A percentile compares a stretch with the other conserved stretches of the same genome.
phyloP scores from a whole-genome alignment of 768 basidiomycete species.

The Favolaschia claudopus region DNA sequence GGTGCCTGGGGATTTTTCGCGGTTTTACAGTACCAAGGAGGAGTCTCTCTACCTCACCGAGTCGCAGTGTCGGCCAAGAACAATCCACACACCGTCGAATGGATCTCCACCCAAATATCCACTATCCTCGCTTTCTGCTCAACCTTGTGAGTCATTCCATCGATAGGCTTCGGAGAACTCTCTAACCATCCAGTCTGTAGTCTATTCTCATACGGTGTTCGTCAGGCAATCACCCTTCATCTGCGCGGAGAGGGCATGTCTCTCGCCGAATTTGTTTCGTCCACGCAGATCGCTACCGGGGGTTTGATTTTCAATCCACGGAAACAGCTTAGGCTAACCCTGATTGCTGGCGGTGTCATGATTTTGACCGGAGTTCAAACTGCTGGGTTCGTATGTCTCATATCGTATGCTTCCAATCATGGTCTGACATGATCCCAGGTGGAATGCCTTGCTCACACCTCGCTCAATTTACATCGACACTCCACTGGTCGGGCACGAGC shows the following conservation, averaged over 20 bases:
- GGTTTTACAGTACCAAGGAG: not conserved
- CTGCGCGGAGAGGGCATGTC: constrained; percentile 6
- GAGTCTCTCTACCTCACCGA: constrained; percentile 4
- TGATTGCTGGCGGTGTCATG: not conserved
- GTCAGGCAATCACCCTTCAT: not conserved
- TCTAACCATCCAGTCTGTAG: no score
- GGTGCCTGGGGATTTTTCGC: constrained; percentile 11
- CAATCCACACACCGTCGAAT: not conserved
- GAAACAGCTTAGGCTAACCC: not conserved
- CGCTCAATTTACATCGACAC: not conserved
- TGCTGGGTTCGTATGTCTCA: not conserved
- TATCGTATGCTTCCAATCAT: not conserved
- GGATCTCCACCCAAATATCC: not conserved
- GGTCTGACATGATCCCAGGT: not conserved
- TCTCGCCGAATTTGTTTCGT: constrained; percentile 2
- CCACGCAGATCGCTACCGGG: constrained; percentile 7
- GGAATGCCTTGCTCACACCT: constrained; percentile 9
- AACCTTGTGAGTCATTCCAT: constrained; percentile 5
- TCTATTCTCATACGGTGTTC: constrained; percentile 3
- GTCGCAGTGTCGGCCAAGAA: not conserved
- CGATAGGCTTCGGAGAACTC: no score
- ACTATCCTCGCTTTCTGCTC: not conserved
- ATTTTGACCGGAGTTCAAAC: not conserved
- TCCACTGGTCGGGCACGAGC: not conserved
- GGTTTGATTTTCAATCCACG: constrained; percentile 9